These are phyloP conservation scores for Pouteria glomerata DNA, from an alignment of 148 eudicot species.

Conservation along the genomic window DNA sequence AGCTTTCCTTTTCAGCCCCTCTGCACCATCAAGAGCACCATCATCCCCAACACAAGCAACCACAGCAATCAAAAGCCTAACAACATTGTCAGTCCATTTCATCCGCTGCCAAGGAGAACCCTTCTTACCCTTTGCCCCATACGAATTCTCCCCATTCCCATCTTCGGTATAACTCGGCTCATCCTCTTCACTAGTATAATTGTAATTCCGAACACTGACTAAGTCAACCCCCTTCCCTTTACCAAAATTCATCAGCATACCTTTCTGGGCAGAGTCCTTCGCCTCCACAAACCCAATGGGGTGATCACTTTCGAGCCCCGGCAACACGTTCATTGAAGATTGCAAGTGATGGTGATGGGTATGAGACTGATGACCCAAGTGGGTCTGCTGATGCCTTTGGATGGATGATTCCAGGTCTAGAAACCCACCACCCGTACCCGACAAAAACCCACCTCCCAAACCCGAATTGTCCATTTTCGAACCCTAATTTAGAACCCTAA, in stretches of 20 bases:
- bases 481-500: background rate
- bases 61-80: constrained; percentile 51
- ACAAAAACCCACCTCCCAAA: constrained; percentile 35
- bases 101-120: constrained; percentile 65
- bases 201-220: constrained; percentile 22
- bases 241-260: constrained; percentile 32
- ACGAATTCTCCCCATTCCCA: constrained; percentile 27
- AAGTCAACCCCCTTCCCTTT: constrained; percentile 39
- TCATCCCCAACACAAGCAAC: constrained; percentile 71
- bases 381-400: constrained; percentile 24
- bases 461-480: constrained; percentile 29
- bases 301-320: constrained; percentile 32
- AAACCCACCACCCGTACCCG: constrained; percentile 32
- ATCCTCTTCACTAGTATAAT: constrained; percentile 44
- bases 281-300: constrained; percentile 28
- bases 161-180: constrained; percentile 37
- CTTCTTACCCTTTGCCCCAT: constrained; percentile 23
- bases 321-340: constrained; percentile 20
- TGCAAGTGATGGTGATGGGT: constrained; percentile 24
- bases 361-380: constrained; percentile 22
- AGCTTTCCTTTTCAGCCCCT: constrained; percentile 39
- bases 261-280: constrained; percentile 28
- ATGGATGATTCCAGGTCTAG: constrained; percentile 29
- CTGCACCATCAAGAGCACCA: constrained; percentile 28
- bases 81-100: constrained; percentile 66